Percentiles rank a stretch among this genome's conserved stretches.
These are phyloP conservation scores for Triticum aestivum DNA, from an alignment of 176 grass and related monocot species.

Conservation along the genomic window DNA sequence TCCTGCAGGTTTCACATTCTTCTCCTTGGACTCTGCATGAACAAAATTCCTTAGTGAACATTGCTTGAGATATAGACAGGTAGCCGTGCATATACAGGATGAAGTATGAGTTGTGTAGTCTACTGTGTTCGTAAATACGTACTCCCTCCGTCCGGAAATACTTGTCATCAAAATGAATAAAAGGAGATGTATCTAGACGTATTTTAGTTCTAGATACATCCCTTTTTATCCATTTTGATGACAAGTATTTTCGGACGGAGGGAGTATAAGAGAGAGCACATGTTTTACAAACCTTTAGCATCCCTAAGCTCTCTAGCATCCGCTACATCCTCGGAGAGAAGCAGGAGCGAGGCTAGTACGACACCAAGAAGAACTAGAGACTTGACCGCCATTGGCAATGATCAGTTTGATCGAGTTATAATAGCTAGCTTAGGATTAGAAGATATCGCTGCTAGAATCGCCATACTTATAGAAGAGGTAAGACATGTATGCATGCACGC, in stretches of 20 bases:
- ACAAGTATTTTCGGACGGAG: too few species aligned
- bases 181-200: too few species aligned
- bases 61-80: background rate
- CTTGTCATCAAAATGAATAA: too few species aligned
- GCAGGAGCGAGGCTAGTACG: slow-evolving; percentile 23
- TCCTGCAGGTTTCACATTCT: slow-evolving; percentile 10
- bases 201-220: too few species aligned
- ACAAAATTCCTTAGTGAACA: background rate
- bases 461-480: slow-evolving; percentile 24
- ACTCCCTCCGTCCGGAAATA: too few species aligned
- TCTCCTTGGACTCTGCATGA: background rate
- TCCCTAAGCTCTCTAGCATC: slow-evolving; percentile 32
- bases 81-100: background rate
- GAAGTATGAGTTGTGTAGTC: background rate
- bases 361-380: slow-evolving; percentile 14
- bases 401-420: background rate
- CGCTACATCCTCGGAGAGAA: background rate
- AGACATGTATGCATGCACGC: background rate
- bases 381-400: slow-evolving; percentile 10
- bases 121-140: too few species aligned
- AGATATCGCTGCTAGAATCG: background rate
- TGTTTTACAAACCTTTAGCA: slow-evolving; percentile 12
- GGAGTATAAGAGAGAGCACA: background rate
- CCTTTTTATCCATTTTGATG: too few species aligned
- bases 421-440: background rate